A percentile compares a stretch with the other conserved stretches of the same genome.
Evolutionary conservation across 352 stramenopile genomes (phyloP).

Genomic region (Phytophthora aleatoria): DNA sequence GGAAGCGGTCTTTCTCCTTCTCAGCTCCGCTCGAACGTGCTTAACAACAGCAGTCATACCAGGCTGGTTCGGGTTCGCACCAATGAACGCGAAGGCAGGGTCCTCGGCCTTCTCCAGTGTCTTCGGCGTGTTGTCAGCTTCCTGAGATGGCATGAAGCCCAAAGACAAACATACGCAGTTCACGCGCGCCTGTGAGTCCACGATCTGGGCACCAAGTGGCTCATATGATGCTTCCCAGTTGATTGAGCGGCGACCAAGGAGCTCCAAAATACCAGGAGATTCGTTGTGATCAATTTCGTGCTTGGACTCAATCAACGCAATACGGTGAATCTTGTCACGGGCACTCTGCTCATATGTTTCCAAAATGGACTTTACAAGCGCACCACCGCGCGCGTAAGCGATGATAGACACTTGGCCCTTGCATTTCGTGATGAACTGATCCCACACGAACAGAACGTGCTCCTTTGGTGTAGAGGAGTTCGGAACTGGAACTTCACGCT

Average conservation of each 20-base stretch:
- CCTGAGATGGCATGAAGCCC: slow-evolving; percentile 73
- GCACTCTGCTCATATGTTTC: slow-evolving; percentile 76
- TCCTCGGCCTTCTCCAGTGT: slow-evolving; percentile 85
- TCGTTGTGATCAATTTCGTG: slow-evolving; percentile 86
- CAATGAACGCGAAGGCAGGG: slow-evolving; percentile 81
- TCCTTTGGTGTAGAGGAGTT: slow-evolving; percentile 86
- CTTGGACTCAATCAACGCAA: slow-evolving; percentile 89
- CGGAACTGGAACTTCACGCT: slow-evolving; percentile 84
- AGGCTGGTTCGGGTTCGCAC: slow-evolving; percentile 71
- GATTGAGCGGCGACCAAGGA: slow-evolving; percentile 85
- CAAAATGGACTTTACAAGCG: slow-evolving; percentile 84
- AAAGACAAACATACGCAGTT: slow-evolving; percentile 88
- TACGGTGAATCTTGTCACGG: slow-evolving; percentile 81
- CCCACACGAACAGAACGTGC: slow-evolving; percentile 90
- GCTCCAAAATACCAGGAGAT: slow-evolving; percentile 74
- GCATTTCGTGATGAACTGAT: slow-evolving; percentile 80
- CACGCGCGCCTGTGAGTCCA: slow-evolving; percentile 85
- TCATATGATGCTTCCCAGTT: slow-evolving; percentile 90
- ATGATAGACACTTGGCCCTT: slow-evolving; percentile 88
- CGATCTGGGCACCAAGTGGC: slow-evolving; percentile 82
- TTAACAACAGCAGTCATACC: slow-evolving; percentile 90
- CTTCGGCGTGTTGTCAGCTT: slow-evolving; percentile 69
- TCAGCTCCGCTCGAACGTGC: slow-evolving; percentile 69
- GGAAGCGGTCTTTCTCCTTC: slow-evolving; percentile 45
- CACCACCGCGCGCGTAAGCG: slow-evolving; percentile 79